Percentiles rank a stretch among this genome's conserved stretches.
phyloP scores from a whole-genome alignment of 2,329 filamentous ascomycete genomes.

The Colletotrichum tanaceti region DNA sequence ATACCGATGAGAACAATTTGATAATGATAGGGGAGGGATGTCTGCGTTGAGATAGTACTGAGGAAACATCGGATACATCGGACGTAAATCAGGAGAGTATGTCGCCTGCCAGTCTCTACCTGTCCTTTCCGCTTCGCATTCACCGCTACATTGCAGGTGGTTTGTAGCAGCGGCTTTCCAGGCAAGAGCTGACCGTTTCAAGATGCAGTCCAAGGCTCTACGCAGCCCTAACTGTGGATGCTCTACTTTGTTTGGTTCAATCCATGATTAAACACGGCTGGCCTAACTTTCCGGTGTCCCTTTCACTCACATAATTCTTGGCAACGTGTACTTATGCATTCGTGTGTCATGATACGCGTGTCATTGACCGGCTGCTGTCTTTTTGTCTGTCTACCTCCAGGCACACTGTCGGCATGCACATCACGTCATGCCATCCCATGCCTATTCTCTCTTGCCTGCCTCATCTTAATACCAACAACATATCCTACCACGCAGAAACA shows the following conservation, averaged over 20 bases:
- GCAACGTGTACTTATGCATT: background rate
- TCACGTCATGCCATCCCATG: background rate
- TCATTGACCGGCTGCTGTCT: constrained; percentile 27
- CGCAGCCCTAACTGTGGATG: background rate
- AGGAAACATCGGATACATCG: background rate
- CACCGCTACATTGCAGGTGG: constrained; percentile 26
- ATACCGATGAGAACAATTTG: too few species aligned
- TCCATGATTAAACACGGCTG: background rate
- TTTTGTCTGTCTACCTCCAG: constrained; percentile 27
- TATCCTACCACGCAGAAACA: constrained; percentile 28
- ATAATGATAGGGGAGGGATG: background rate
- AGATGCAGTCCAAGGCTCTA: constrained; percentile 8
- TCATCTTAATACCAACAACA: constrained; percentile 18
- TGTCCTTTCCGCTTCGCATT: background rate
- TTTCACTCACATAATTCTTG: background rate
- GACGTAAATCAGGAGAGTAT: background rate
- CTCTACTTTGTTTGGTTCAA: background rate
- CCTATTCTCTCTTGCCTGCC: constrained; percentile 11
- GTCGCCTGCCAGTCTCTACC: background rate
- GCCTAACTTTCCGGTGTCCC: background rate
- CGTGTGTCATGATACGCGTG: constrained; percentile 31
- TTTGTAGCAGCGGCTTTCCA: constrained; percentile 34
- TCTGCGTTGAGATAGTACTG: background rate
- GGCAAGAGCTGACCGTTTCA: constrained; percentile 14
- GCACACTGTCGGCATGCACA: constrained; percentile 11